Conservation (phyloP, 768 basidiomycete species). For the Leccinum variicolor region DNA sequence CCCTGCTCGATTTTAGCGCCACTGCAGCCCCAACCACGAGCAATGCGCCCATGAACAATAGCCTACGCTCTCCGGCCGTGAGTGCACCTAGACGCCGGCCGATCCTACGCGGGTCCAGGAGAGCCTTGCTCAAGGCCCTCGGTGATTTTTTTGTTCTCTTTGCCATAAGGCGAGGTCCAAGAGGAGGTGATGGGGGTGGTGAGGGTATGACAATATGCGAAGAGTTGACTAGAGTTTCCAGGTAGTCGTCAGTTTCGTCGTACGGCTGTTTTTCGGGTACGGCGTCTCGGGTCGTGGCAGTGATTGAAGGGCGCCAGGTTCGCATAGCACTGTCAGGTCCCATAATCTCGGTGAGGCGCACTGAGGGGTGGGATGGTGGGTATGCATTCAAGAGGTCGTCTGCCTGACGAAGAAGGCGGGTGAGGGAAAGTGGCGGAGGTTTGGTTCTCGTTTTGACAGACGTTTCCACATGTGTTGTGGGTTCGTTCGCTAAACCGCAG, state of each 20-base stretch:
- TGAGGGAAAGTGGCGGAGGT: constrained; percentile 37
- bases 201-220: constrained; percentile 25
- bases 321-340: constrained; percentile 74
- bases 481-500: not conserved
- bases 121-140: constrained; percentile 5
- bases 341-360: constrained; percentile 59
- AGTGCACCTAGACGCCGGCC: constrained; percentile 23
- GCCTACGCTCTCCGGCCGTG: constrained; percentile 26
- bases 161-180: constrained; percentile 5
- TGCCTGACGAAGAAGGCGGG: constrained; percentile 51
- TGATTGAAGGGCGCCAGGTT: constrained; percentile 52
- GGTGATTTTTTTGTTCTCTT: constrained; percentile 19
- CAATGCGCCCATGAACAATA: constrained; percentile 60
- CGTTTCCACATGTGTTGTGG: constrained; percentile 4
- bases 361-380: constrained; percentile 56
- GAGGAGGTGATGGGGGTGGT: constrained; percentile 20
- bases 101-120: constrained; percentile 17
- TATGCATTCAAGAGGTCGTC: constrained; percentile 56
- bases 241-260: constrained; percentile 25
- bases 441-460: constrained; percentile 13
- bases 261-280: constrained; percentile 22
- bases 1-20: constrained; percentile 34
- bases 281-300: constrained; percentile 2
- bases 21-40: constrained; percentile 69
- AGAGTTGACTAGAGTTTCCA: constrained; percentile 24